Base-by-base conservation (phyloP, 1,284 basidiomycete genomes). In the Leccinum pachyderme region DNA sequence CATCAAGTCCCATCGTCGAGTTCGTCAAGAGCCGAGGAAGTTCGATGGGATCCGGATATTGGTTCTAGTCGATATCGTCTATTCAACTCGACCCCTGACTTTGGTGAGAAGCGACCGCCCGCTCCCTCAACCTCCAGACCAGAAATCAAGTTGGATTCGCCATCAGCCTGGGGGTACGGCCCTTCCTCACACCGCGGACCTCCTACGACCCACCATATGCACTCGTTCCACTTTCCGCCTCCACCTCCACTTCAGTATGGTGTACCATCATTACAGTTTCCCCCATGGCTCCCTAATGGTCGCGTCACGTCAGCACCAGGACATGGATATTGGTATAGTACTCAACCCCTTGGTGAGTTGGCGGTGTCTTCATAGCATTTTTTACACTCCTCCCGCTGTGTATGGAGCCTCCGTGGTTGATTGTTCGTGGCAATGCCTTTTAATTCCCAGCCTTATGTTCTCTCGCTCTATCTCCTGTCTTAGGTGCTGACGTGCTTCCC, bases 261-360 rank as follows among this genome's bases (percentile, higher is more conserved):
- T 0, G 55, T 51, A 2, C 62, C 60, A 11, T 53, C 61, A 7
- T 7, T 54, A 13, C 67, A 52, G 1, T 55, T 57, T 18, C 49
- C 59, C 4, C 43, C 65, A 0, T 69, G 62, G 57, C 53, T 66
- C 29, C 63, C 63, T n/a, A 51, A 49, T 27, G 35, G 53, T 41
- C 56, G 44, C 12, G 52, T 55, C 24, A 18, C 49, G 2, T 49
- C 63, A 7, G 50, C 45, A 45, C 67, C 62, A 45, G 55, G 61
- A 12, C 55, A 64, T 28, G 63, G 63, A n/a, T 66, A 54, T 56
- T 65, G 63, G 67, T 68, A 62, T 48, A 48, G 55, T 35, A 9
- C 51, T 8, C 63, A 54, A 18, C 47, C 56, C 7, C 47, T 47
- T 22, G 61, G 64, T 69, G 56, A 69, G 64, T 64, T 41, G 37